Evolutionary conservation across 1,284 basidiomycete genomes (phyloP), one percentile per base, ranked within the genome.

Genomic region (Sanghuangporus baumii): DNA sequence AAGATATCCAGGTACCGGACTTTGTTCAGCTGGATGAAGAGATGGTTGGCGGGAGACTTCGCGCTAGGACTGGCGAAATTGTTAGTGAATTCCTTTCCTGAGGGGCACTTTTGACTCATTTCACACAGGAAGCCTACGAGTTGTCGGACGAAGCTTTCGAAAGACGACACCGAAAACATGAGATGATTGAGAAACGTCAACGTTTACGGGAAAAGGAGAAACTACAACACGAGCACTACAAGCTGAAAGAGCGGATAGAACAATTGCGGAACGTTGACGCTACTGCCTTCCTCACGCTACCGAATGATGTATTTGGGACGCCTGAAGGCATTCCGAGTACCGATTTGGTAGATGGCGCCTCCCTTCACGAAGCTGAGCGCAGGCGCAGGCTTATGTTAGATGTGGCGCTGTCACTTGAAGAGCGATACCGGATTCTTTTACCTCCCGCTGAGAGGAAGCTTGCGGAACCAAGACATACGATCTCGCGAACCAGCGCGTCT

Each of bases 121-220:
- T 60, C 55, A 64, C 57, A 55, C 55, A 46, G 66, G 58, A 82
- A 52, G 74, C 76, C 18, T 79, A 83, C 65, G 93, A 94, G 73
- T 91, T 88, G 1, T 90, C 89, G 3, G 94, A 96, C 75, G 84
- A 84, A 16, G 84, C 84, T n/a, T 97, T 95, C 72, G 85, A 91
- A 72, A 85, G 85, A 63, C 83, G 92, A 46, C 94, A 96, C 74
- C 83, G 87, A 61, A 92, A 91, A 71, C 93, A 90, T 72, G 94
- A 96, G 72, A 83, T 83, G 16, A 88, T 92, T 62, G 94, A 96
- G 74, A 93, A 92, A 72, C 83, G 91, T 11, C 87, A 90, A 71
- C 86, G 93, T 2, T 78, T 93, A 47, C 83, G 93, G 61, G 94
- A 96, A 75, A 91, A 93, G 73, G 94, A 96, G 73, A 93, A 93